Conservation (phyloP, 148 eudicot species). For the Silene uniflora region DNA sequence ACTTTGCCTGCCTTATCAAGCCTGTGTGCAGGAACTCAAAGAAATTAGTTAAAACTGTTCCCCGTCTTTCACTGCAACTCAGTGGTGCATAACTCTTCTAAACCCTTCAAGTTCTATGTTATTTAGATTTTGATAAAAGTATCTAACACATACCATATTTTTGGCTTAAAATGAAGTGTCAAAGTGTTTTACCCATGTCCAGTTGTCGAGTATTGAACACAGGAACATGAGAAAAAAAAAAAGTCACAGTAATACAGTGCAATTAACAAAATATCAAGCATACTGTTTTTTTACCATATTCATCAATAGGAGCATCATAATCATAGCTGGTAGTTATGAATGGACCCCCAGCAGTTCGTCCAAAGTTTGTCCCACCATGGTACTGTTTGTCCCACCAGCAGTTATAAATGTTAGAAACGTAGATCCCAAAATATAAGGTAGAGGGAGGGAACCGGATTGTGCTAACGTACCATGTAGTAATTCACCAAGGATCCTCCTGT, state of each 20-base stretch:
- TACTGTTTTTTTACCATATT: constrained; percentile 54
- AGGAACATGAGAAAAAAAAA: background rate
- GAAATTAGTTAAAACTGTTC: constrained; percentile 7
- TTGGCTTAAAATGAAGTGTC: background rate
- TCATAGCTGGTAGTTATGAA: constrained; percentile 89
- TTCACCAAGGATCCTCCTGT: constrained; percentile 86
- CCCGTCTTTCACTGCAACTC: background rate
- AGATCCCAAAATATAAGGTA: background rate
- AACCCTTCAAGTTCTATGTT: background rate
- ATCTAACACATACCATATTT: background rate
- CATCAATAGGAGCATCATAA: constrained; percentile 94
- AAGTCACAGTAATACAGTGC: background rate
- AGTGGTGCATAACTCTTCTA: background rate
- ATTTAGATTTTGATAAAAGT: too few relatives aligned
- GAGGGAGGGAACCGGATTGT: background rate
- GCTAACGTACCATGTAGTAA: constrained; percentile 73
- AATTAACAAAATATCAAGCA: background rate
- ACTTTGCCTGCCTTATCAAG: constrained; percentile 76
- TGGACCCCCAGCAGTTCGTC: constrained; percentile 91
- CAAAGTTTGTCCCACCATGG: constrained; percentile 95
- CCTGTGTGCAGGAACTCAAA: constrained; percentile 35
- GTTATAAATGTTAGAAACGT: background rate
- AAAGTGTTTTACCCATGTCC: background rate
- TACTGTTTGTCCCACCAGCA: too few relatives aligned
- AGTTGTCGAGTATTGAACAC: background rate